Evolutionary conservation across 73 alveolate genomes (phyloP).

Genomic region (Paramecium primaurelia): DNA sequence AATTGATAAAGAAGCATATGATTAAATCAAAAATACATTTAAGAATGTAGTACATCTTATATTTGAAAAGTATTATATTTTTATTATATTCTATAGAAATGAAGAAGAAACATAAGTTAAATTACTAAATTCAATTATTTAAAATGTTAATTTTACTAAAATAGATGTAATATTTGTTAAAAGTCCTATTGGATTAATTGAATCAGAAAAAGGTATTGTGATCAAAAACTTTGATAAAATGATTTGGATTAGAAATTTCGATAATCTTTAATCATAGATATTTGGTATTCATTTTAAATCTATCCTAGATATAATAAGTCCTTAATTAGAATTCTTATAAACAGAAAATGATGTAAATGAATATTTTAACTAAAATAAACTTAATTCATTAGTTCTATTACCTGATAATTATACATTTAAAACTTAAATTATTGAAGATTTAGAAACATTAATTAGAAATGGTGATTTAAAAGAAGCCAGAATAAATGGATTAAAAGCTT

Average conservation of each 20-base stretch:
- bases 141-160: background rate
- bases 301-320: background rate
- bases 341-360: background rate
- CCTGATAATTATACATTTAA: background rate
- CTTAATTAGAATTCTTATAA: background rate
- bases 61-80: background rate
- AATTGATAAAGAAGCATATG: background rate
- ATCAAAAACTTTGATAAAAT: background rate
- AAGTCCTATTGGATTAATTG: background rate
- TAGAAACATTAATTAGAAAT: background rate
- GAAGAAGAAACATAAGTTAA: background rate
- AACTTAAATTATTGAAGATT: background rate
- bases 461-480: constrained; percentile 10
- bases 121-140: background rate
- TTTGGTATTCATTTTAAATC: background rate
- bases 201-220: background rate
- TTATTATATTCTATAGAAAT: background rate
- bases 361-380: background rate
- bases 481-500: background rate
- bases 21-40: background rate
- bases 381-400: background rate
- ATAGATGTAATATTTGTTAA: background rate
- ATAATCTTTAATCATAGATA: background rate
- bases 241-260: background rate
- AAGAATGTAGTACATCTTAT: background rate